phyloP scores from a whole-genome alignment of 306 rosid species.

The Astragalus glycyphyllos region DNA sequence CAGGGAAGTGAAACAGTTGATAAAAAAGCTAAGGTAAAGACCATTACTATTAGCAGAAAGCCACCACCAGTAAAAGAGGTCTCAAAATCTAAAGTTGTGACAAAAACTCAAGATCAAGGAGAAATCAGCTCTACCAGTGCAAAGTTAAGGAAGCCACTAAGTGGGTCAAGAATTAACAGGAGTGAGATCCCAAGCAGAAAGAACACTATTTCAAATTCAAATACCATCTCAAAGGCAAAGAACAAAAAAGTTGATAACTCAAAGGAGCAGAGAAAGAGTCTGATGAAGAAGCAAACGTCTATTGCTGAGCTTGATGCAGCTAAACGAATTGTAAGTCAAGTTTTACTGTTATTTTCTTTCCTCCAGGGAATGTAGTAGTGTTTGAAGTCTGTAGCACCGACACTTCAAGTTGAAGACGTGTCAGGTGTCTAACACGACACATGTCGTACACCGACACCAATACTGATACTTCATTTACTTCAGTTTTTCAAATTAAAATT shows the following conservation, averaged over 20 bases:
- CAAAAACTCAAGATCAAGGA: constrained; percentile 62
- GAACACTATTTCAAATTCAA: constrained; percentile 44
- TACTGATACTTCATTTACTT: no score
- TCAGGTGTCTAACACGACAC: no score
- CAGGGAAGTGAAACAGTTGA: constrained; percentile 55
- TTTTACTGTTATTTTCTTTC: background rate
- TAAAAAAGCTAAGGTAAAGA: constrained; percentile 49
- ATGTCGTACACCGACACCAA: no score
- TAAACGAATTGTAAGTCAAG: constrained; percentile 58
- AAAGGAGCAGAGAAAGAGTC: constrained; percentile 52
- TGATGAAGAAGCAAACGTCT: constrained; percentile 54
- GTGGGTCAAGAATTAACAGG: constrained; percentile 47
- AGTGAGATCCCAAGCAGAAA: constrained; percentile 47
- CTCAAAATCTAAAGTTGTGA: constrained; percentile 46
- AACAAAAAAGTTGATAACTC: constrained; percentile 37
- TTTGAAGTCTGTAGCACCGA: no score
- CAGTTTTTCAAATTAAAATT: no score
- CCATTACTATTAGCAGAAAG: constrained; percentile 45
- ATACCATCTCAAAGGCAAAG: constrained; percentile 44
- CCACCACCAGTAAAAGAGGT: constrained; percentile 52
- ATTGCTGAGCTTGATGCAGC: constrained; percentile 48
- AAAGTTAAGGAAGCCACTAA: constrained; percentile 58
- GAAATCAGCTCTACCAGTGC: constrained; percentile 46
- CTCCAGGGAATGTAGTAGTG: background rate
- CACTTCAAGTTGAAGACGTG: no score